Evolutionary conservation across 352 stramenopile species (phyloP).

Genomic region (Globisporangium paddicum): DNA sequence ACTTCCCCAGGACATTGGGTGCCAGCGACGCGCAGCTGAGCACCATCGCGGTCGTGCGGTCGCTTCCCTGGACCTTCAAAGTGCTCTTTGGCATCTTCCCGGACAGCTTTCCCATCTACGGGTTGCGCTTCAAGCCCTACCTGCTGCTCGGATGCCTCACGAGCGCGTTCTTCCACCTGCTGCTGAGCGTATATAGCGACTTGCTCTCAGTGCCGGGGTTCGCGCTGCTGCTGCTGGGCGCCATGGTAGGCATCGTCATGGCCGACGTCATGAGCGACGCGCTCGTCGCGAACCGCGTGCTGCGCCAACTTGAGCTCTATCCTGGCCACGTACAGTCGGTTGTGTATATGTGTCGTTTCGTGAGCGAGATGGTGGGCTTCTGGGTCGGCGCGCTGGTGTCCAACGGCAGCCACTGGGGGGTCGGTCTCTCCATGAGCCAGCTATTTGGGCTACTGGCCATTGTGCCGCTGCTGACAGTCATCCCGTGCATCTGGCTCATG

Average conservation of each 20-base stretch:
- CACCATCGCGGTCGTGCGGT: conserved; percentile 59
- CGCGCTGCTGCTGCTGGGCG: conserved; percentile 58
- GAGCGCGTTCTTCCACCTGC: conserved; percentile 51
- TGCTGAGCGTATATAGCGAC: conserved; percentile 30
- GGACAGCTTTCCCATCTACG: conserved; percentile 51
- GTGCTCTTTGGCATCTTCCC: conserved; percentile 69
- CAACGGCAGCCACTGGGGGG: conserved; percentile 49
- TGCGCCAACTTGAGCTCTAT: conserved; percentile 31
- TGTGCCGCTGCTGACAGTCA: conserved; percentile 45
- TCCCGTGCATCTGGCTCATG: conserved; percentile 52
- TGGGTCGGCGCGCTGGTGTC: conserved; percentile 61
- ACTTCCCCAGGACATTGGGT: conserved; percentile 54
- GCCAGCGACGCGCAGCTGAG: conserved; percentile 69
- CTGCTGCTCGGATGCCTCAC: conserved; percentile 58
- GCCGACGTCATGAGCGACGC: conserved; percentile 80
- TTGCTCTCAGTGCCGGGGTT: conserved; percentile 54
- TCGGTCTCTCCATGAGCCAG: conserved; percentile 53
- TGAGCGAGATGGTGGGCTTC: conserved; percentile 76
- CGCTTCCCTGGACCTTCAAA: conserved; percentile 78
- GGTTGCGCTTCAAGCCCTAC: conserved; percentile 71
- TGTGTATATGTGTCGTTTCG: conserved; percentile 74
- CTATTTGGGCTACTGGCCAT: conserved; percentile 61
- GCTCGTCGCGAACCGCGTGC: conserved; percentile 57
- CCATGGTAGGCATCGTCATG: conserved; percentile 76
- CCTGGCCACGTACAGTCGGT: conserved; percentile 50